Evolutionary conservation across 495 filamentous ascomycete genomes (phyloP).

Genomic region (Penicillium paxilli): DNA sequence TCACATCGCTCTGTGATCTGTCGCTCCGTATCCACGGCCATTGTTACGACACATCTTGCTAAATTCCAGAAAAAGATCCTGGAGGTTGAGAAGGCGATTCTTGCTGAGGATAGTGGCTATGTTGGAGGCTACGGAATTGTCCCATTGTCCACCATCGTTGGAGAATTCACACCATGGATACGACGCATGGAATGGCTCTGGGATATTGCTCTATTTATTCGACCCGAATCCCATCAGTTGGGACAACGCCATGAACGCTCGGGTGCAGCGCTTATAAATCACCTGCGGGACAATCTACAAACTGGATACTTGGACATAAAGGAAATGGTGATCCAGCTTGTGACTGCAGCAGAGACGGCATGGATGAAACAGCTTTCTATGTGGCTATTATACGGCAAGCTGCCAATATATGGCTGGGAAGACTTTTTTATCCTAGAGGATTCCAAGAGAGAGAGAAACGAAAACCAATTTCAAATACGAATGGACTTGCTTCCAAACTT

Average conservation of each 20-base stretch:
- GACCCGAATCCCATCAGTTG: constrained; percentile 32
- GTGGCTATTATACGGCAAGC: constrained; percentile 85
- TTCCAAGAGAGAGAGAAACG: constrained; percentile 31
- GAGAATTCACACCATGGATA: constrained; percentile 82
- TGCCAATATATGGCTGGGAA: constrained; percentile 67
- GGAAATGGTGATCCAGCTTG: constrained; percentile 65
- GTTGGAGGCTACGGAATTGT: constrained; percentile 93
- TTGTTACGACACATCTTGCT: constrained; percentile 70
- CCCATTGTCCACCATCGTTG: constrained; percentile 79
- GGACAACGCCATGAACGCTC: constrained; percentile 37
- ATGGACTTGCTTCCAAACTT: constrained; percentile 69
- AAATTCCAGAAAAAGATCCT: constrained; percentile 81
- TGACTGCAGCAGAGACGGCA: constrained; percentile 77
- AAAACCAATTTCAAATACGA: constrained; percentile 54
- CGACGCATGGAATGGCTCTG: constrained; percentile 84
- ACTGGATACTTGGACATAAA: constrained; percentile 91
- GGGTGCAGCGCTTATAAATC: constrained; percentile 73
- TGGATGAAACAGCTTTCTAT: constrained; percentile 89
- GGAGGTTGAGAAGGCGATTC: constrained; percentile 75
- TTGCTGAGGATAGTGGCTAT: constrained; percentile 66
- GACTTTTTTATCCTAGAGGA: constrained; percentile 80
- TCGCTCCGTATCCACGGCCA: constrained; percentile 81
- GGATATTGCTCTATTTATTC: constrained; percentile 66
- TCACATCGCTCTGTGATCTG: constrained; percentile 77
- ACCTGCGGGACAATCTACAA: constrained; percentile 67